A percentile compares a stretch with the other conserved stretches of the same genome.
Conservation (phyloP, 164 flowering plant species). For the Piper betle region DNA sequence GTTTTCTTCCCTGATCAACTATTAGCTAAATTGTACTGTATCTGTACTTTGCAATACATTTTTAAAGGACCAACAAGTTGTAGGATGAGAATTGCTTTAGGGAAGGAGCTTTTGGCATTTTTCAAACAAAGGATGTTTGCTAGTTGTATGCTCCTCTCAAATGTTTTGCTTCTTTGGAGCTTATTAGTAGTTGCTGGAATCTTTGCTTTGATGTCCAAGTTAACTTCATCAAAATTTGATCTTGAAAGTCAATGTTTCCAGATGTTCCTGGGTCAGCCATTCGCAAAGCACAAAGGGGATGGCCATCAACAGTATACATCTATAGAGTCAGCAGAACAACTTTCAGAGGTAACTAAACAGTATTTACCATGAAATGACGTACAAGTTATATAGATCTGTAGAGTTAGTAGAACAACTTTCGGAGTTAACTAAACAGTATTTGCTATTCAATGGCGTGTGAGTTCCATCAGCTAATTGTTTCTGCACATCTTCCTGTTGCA, state of each 20-base stretch:
- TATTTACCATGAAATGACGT: neutral
- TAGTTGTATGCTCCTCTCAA: too few species aligned
- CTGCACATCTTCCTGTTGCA: slow-evolving; percentile 19
- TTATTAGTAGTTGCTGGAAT: neutral
- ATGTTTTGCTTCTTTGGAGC: neutral
- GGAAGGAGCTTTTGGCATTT: too few species aligned
- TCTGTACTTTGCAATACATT: too few species aligned
- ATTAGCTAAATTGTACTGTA: too few species aligned
- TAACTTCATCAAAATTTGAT: neutral
- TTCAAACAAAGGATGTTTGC: too few species aligned
- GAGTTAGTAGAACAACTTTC: slow-evolving; percentile 66
- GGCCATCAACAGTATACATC: slow-evolving; percentile 45
- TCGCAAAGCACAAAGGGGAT: slow-evolving; percentile 64
- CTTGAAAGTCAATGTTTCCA: slow-evolving; percentile 14
- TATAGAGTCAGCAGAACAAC: slow-evolving; percentile 63
- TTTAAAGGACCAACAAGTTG: too few species aligned
- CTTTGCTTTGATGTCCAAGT: neutral
- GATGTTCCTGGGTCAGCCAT: slow-evolving; percentile 80
- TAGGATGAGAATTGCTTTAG: too few species aligned
- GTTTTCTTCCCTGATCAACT: neutral
- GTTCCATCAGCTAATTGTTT: neutral
- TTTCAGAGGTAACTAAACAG: slow-evolving; percentile 48
- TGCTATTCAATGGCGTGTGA: neutral
- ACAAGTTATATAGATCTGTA: slow-evolving; percentile 25
- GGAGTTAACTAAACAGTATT: slow-evolving; percentile 36